Evolutionary conservation across 208 protist genomes (phyloP), one percentile per base, ranked within the genome.

Genomic region (Trypanosoma mega): DNA sequence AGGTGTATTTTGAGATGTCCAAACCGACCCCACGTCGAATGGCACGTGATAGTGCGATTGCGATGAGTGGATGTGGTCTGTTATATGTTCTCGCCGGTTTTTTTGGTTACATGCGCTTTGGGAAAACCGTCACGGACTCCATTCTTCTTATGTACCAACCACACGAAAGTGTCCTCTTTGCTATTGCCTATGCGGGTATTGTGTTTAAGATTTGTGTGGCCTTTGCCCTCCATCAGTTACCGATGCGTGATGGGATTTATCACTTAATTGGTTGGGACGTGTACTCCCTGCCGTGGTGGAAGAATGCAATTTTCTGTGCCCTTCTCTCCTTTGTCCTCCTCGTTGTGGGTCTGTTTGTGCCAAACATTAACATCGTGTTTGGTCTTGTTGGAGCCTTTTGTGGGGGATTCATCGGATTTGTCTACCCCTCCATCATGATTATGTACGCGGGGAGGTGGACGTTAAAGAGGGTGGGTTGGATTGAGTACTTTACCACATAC

Each of bases 311-410:
- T 26, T 60, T 37, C 56, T 78, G 54, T 55, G 68, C 52, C 20
- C 39, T 65, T 26, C 49, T 80, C n/a, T 36, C 72, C 30, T 31
- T 72, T 3, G 34, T 62, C 2, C 20, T 52, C 1, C 64, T 85
- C 14, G 49, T 94, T 31, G n/a, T 78, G 18, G 87, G 82, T 34
- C 68, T 94, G 16, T 78, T 91, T 31, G 64, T 94, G 11, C 80
- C 84, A 12, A 78, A 73, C 56, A 74, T 94, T 18, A 79, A 76
- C 56, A 74, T 94, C 37, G 82, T 94, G 9, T 81, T 94, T n/a
- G 74, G 73, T 20, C 71, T 94, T 6, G 51, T 74, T 14, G 82
- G 82, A 2, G 47, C 68, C 11, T 36, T 85, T 31, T 74, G 63
- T 41, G 76, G 74, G 14, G 80, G 77, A 18, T 86, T 90, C 29